Evolutionary conservation across 1,139 yeast species (phyloP).

Genomic region (Tardiomyces digboiensis): DNA sequence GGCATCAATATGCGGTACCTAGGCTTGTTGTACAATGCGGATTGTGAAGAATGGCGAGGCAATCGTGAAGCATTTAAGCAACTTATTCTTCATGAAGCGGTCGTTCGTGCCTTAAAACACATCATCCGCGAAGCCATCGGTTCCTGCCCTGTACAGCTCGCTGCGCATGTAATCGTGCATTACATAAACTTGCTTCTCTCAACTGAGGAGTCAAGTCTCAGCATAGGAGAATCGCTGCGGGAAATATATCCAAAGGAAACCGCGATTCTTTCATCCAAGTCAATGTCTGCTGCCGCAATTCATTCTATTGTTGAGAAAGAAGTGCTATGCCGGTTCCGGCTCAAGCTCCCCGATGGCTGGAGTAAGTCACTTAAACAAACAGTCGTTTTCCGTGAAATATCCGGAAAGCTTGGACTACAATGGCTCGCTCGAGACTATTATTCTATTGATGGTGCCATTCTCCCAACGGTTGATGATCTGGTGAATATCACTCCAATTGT

Average conservation of each 20-base stretch:
- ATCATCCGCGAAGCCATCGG: conserved; percentile 44
- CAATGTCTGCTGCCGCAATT: conserved; percentile 38
- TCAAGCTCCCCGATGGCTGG: conserved; percentile 37
- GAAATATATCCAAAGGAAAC: conserved; percentile 33
- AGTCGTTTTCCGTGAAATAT: conserved; percentile 60
- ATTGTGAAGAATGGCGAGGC: neutral
- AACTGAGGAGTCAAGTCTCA: conserved; percentile 1
- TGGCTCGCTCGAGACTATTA: conserved; percentile 47
- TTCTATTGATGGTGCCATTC: conserved; percentile 14
- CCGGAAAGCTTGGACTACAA: conserved; percentile 79
- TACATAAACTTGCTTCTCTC: conserved; percentile 61
- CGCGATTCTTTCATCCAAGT: conserved; percentile 34
- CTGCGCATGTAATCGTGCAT: conserved; percentile 54
- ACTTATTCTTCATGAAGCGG: conserved; percentile 10
- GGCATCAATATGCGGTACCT: conserved; percentile 91
- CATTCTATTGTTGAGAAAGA: conserved; percentile 37
- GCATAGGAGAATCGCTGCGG: conserved; percentile 34
- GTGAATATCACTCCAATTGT: conserved; percentile 61
- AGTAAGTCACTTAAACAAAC: conserved; percentile 25
- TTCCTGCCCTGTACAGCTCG: conserved; percentile 43
- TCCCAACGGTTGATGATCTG: conserved; percentile 46
- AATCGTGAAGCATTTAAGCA: conserved; percentile 3
- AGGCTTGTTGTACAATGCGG: conserved; percentile 34
- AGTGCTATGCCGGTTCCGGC: conserved; percentile 49
- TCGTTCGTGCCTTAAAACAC: conserved; percentile 63